Evolutionary conservation across 257 asterid genomes (phyloP), one percentile per base, ranked within the genome.

Genomic region (Euphrasia confusa): DNA sequence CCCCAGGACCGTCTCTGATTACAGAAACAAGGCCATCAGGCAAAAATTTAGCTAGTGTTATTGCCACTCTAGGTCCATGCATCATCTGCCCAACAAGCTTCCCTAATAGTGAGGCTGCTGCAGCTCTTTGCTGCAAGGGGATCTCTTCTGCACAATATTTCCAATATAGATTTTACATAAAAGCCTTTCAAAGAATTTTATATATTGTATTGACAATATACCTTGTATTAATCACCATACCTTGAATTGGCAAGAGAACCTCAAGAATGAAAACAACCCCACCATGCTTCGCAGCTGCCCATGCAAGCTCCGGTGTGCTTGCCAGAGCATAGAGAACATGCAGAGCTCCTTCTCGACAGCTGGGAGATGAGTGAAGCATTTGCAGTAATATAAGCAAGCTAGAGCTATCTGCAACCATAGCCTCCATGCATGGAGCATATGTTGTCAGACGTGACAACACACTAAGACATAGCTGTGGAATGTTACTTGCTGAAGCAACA

Each of bases 1-100:
- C 99, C 68, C 99, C 99, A 77, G 99, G 99, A 56, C 99, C 99
- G 75, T 92, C 96, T 82, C 87, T 80, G 72, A 92, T 89, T 61
- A 87, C 63, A 54, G 99, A 89, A 65, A 92, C 90, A 62, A 92
- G 83, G 69, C 99, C 99, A 78, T 92, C 97, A 28, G 99, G 99
- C 54, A 92, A 80, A 83, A 92, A 92, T 75, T 96, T 77, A 6
- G 95, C 88, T 71, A 92, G 83, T 50, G 99, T 83, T 68, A 92
- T 92, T 26, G 93, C 97, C 60, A 92, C 97, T 81, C 99, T 83
- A 42, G 99, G 99, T 54, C 99, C 99, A 83, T 92, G 99, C 97
- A 92, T 92, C 56, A 91, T 87, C 84, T 92, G 97, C 69, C 92
- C 90, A 47, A 89, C 82, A 67, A 92, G 99, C 81, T 89, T 92